Evolutionary conservation across 1,284 basidiomycete species (phyloP).

Genomic region (Fistulinella cinereoalba): DNA sequence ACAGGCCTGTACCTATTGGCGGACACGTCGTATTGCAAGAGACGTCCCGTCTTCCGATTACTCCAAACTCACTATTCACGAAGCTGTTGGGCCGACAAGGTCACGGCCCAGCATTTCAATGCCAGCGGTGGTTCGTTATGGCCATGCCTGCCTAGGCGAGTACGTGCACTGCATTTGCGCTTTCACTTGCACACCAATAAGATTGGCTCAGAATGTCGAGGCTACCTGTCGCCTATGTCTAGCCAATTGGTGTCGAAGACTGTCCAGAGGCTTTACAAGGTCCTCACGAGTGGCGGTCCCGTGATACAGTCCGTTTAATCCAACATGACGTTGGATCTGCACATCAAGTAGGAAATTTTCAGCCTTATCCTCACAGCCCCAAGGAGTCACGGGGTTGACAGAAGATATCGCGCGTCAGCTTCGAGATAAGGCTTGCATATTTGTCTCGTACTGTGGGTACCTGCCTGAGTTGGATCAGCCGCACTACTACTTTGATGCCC

Average conservation of each 20-base stretch:
- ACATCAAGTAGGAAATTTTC: conserved; percentile 57
- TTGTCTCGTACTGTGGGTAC: conserved; percentile 21
- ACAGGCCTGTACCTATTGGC: conserved; percentile 86
- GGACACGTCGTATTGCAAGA: conserved; percentile 97
- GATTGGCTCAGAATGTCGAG: conserved; percentile 59
- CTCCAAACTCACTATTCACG: conserved; percentile 4
- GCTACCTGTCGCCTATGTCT: conserved; percentile 83
- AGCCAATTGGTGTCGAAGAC: conserved; percentile 48
- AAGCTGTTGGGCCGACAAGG: conserved; percentile 96
- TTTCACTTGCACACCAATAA: background rate
- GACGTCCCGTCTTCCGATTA: conserved; percentile 24
- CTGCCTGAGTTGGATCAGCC: conserved; percentile 16
- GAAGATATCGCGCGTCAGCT: conserved; percentile 40
- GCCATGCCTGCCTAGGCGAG: conserved; percentile 94
- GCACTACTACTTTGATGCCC: background rate
- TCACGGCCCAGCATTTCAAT: conserved; percentile 91
- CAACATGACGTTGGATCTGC: conserved; percentile 82
- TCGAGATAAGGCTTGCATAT: conserved; percentile 13
- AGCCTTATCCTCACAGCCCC: background rate
- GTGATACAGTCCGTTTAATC: conserved; percentile 44
- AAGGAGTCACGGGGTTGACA: conserved; percentile 15
- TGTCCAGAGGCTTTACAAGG: conserved; percentile 47
- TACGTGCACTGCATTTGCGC: conserved; percentile 39
- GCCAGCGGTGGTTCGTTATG: conserved; percentile 96
- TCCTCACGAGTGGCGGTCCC: conserved; percentile 22